phyloP scores from a whole-genome alignment of 108 stramenopile species.

The Skeletonema menzelii region DNA sequence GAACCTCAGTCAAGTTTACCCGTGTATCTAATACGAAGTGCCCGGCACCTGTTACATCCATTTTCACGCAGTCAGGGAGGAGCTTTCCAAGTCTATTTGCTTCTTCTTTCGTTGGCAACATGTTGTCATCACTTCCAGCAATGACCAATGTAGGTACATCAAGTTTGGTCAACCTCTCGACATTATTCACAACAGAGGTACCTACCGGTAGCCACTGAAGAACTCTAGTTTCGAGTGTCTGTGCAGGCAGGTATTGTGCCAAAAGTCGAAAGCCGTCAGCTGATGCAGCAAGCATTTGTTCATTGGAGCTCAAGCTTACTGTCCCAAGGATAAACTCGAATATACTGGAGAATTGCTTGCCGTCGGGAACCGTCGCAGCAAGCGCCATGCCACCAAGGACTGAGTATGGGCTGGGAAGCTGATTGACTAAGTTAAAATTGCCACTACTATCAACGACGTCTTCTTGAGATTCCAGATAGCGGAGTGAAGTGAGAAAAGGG shows the following conservation, averaged over 20 bases:
- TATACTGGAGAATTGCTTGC: slow-evolving; percentile 54
- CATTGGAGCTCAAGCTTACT: slow-evolving; percentile 6
- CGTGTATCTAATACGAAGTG: slow-evolving; percentile 80
- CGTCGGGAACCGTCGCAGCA: slow-evolving; percentile 58
- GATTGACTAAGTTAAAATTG: slow-evolving; percentile 9
- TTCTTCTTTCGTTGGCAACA: slow-evolving; percentile 74
- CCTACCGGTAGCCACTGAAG: slow-evolving; percentile 78
- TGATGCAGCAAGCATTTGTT: slow-evolving; percentile 34
- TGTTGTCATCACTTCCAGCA: slow-evolving; percentile 73
- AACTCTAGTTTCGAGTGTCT: slow-evolving; percentile 65
- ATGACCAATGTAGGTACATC: slow-evolving; percentile 73
- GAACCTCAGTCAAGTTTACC: slow-evolving; percentile 86
- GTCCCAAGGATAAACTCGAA: slow-evolving; percentile 47
- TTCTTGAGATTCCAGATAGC: slow-evolving; percentile 42
- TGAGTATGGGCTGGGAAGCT: slow-evolving; percentile 68
- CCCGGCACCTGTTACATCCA: slow-evolving; percentile 62
- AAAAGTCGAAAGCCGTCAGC: slow-evolving; percentile 62
- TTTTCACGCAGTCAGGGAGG: slow-evolving; percentile 62
- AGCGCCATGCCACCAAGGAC: slow-evolving; percentile 63
- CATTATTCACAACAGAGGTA: slow-evolving; percentile 52
- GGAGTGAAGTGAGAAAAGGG: slow-evolving; percentile 62
- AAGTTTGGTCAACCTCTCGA: slow-evolving; percentile 49
- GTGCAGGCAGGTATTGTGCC: slow-evolving; percentile 62
- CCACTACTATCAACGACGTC: slow-evolving; percentile 19
- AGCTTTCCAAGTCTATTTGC: slow-evolving; percentile 57